A percentile compares a stretch with the other conserved stretches of the same genome.
Evolutionary conservation across 495 filamentous ascomycete species (phyloP).

Genomic region (Penicillium roqueforti): DNA sequence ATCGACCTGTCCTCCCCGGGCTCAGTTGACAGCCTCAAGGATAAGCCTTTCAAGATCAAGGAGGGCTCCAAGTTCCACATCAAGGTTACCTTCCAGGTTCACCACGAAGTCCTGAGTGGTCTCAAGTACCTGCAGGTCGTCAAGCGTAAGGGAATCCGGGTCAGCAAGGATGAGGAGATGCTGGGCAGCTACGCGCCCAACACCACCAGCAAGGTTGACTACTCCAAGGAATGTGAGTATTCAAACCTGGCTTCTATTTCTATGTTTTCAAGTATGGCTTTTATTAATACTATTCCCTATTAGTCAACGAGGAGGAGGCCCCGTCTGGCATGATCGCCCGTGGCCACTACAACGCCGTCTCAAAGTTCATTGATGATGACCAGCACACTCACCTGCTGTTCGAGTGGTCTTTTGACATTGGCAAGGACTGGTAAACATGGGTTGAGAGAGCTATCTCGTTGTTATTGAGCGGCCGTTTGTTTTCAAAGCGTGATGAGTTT

Average conservation of each 20-base stretch:
- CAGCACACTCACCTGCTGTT: conserved; percentile 79
- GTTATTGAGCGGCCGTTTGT: conserved; percentile 31
- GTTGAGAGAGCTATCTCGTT: conserved; percentile 15
- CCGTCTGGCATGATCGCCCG: conserved; percentile 84
- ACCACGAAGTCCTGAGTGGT: conserved; percentile 90
- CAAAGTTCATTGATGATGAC: conserved; percentile 91
- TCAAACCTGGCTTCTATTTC: background rate
- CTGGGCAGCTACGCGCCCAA: conserved; percentile 91
- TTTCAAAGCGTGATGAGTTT: conserved; percentile 33
- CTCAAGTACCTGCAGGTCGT: conserved; percentile 92
- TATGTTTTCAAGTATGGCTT: background rate
- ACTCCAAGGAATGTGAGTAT: conserved; percentile 85
- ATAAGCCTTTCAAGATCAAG: conserved; percentile 94
- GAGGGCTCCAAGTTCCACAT: conserved; percentile 89
- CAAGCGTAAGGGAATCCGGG: conserved; percentile 76
- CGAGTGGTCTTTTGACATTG: conserved; percentile 91
- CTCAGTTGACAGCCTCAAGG: conserved; percentile 66
- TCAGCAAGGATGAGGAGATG: conserved; percentile 95
- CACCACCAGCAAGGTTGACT: conserved; percentile 74
- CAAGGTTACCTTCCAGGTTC: conserved; percentile 87
- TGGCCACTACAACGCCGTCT: conserved; percentile 79
- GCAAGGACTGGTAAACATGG: conserved; percentile 73
- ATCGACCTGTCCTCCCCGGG: conserved; percentile 70
- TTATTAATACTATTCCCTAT: background rate
- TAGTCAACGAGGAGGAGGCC: conserved; percentile 85